phyloP scores from a whole-genome alignment of 1,284 basidiomycete species.

The Ganoderma sinense region DNA sequence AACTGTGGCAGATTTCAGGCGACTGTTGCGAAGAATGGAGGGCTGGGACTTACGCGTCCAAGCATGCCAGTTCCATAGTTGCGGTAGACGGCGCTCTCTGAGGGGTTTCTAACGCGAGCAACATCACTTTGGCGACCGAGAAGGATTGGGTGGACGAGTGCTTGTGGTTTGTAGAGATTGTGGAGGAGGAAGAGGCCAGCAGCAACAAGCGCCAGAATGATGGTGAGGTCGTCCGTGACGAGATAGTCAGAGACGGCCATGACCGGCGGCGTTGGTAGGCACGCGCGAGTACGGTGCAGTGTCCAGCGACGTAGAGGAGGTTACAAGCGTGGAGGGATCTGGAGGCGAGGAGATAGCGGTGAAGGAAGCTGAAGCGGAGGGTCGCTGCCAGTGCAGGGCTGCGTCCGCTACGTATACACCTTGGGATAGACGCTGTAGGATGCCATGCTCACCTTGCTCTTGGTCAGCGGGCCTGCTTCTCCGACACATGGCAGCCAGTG shows the following conservation, averaged over 20 bases:
- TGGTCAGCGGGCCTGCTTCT: not conserved
- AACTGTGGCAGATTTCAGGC: conserved; percentile 56
- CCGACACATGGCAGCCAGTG: not conserved
- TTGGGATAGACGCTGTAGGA: conserved; percentile 12
- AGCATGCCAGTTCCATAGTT: conserved; percentile 84
- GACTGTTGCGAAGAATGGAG: not conserved
- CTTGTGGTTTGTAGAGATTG: conserved; percentile 79
- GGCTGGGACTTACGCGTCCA: conserved; percentile 64
- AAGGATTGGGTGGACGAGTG: conserved; percentile 83
- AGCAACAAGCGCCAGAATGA: conserved; percentile 74
- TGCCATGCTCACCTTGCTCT: too few relatives aligned
- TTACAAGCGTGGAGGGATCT: not conserved
- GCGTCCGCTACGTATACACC: not conserved
- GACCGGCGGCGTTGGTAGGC: not conserved
- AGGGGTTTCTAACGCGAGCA: conserved; percentile 75
- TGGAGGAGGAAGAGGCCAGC: conserved; percentile 78
- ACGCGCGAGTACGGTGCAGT: not conserved
- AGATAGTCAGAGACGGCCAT: conserved; percentile 62
- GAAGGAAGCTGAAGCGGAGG: not conserved
- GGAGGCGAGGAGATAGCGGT: not conserved
- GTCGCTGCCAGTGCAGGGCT: not conserved
- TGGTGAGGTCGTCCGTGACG: conserved; percentile 78
- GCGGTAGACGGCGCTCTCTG: conserved; percentile 81
- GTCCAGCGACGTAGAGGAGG: not conserved
- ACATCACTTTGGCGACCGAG: conserved; percentile 85